Evolutionary conservation across 306 rosid species (phyloP).

Genomic region (Vachellia pachyceras): DNA sequence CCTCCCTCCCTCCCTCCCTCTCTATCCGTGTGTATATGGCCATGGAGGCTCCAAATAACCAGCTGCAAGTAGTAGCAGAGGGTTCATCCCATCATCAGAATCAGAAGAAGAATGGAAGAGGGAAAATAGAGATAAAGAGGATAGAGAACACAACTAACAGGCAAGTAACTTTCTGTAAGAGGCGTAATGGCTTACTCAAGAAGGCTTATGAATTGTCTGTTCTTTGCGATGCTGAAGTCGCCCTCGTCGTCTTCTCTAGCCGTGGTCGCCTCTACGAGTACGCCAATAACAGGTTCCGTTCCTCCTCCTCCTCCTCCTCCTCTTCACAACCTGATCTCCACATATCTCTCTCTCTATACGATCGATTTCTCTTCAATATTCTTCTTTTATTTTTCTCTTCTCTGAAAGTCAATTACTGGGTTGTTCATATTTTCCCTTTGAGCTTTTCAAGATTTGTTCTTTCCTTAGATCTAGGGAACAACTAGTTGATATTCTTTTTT

Average conservation of each 20-base stretch:
- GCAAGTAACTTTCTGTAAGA: conserved; percentile 90
- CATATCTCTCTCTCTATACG: neutral
- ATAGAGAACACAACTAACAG: conserved; percentile 89
- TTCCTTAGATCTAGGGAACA: neutral
- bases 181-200: conserved; percentile 88
- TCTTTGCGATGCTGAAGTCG: conserved; percentile 92
- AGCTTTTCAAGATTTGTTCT: neutral
- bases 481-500: neutral
- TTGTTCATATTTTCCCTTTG: neutral
- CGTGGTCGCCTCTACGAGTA: conserved; percentile 96
- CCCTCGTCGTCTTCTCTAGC: conserved; percentile 86
- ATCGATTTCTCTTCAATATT: neutral
- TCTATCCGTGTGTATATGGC: neutral
- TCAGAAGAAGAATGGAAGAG: conserved; percentile 83
- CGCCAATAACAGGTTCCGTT: conserved; percentile 95
- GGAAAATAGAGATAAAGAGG: conserved; percentile 86
- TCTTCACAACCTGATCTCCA: no score
- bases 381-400: neutral
- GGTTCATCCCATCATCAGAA: conserved; percentile 51
- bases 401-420: neutral
- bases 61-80: conserved; percentile 50
- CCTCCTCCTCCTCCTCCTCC: no score
- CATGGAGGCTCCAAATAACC: conserved; percentile 56
- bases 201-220: conserved; percentile 92
- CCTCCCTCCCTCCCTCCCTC: neutral